phyloP scores from a whole-genome alignment of 2,329 filamentous ascomycete species.

The Penicillium paneum region DNA sequence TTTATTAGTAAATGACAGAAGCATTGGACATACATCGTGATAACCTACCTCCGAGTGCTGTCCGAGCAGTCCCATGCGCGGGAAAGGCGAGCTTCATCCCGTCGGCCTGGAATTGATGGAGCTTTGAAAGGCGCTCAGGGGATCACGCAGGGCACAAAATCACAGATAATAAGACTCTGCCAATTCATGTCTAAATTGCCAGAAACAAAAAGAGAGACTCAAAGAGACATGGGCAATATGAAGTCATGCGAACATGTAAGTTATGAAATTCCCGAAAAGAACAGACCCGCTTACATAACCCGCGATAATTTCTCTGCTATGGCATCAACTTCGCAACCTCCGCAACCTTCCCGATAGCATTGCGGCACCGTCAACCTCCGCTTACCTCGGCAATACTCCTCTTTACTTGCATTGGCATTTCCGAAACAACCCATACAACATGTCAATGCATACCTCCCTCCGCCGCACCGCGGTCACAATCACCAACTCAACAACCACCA shows the following conservation, averaged over 20 bases:
- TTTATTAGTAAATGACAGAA: conserved; percentile 3
- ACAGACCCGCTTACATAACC: conserved; percentile 33
- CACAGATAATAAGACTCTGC: conserved; percentile 3
- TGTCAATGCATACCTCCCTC: conserved; percentile 38
- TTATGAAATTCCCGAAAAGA: conserved; percentile 18
- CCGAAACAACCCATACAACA: conserved; percentile 12
- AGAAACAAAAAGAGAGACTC: not conserved
- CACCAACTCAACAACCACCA: conserved; percentile 31
- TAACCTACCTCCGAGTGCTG: conserved; percentile 22
- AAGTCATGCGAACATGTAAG: conserved; percentile 1
- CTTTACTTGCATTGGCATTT: not conserved
- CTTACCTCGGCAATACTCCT: not conserved
- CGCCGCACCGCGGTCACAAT: conserved; percentile 35
- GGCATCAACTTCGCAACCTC: conserved; percentile 20
- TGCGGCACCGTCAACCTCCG: conserved; percentile 1
- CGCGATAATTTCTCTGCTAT: conserved; percentile 32
- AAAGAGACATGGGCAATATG: not conserved
- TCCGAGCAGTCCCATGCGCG: conserved; percentile 16
- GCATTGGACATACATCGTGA: not conserved
- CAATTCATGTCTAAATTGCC: conserved; percentile 21
- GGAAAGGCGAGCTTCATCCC: conserved; percentile 33
- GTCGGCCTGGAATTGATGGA: conserved; percentile 13
- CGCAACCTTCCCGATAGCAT: conserved; percentile 12
- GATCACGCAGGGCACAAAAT: conserved; percentile 6
- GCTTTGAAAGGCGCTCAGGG: conserved; percentile 12